phyloP scores from a whole-genome alignment of 257 asterid species.

The Fraxinus anomala region DNA sequence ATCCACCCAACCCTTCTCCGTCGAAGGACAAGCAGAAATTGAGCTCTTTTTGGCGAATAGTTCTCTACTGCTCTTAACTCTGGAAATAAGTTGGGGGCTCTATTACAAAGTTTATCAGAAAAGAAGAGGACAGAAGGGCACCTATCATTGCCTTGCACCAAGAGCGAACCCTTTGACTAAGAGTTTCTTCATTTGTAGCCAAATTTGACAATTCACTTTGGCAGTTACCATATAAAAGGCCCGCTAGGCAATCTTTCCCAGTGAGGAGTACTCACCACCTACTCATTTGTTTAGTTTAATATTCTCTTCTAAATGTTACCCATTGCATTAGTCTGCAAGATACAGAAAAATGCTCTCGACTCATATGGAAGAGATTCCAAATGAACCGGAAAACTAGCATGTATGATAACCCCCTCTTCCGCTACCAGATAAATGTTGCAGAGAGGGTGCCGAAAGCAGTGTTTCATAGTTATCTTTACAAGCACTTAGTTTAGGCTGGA shows the following conservation, averaged over 20 bases:
- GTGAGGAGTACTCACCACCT: neutral
- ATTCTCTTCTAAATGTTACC: neutral
- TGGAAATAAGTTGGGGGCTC: neutral
- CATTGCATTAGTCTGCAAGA: neutral
- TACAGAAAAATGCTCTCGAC: neutral
- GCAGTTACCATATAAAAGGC: neutral
- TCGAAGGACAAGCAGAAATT: neutral
- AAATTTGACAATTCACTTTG: neutral
- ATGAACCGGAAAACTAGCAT: neutral
- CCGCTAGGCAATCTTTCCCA: neutral
- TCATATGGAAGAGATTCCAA: neutral
- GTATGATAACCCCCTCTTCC: neutral
- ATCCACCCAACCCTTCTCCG: neutral
- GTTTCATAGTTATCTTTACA: neutral
- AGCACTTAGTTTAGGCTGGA: neutral
- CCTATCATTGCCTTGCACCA: neutral
- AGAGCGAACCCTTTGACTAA: neutral
- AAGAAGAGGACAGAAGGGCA: neutral
- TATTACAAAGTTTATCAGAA: neutral
- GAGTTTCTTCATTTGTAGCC: neutral
- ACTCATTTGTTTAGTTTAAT: neutral
- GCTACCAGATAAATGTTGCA: neutral
- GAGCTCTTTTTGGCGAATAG: neutral
- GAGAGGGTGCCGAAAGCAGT: neutral
- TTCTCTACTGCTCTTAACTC: neutral